phyloP scores from a whole-genome alignment of 345 rosid genomes.

The Sonneratia caseolaris region DNA sequence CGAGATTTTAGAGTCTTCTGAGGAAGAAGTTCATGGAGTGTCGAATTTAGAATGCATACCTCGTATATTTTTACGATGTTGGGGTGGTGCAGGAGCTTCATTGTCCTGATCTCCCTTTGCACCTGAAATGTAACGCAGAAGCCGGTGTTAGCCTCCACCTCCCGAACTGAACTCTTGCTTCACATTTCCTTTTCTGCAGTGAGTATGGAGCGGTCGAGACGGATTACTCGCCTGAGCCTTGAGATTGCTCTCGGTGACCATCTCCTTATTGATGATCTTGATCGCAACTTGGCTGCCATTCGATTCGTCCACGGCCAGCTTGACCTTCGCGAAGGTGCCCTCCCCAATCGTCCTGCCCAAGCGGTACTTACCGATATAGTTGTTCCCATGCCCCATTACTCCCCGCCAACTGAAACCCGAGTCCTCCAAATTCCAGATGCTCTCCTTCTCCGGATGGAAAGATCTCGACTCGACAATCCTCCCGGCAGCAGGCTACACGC shows the following conservation, averaged over 20 bases:
- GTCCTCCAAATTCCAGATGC: not conserved
- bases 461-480: not conserved
- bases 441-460: not conserved
- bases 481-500: not conserved
- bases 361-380: conserved; percentile 53
- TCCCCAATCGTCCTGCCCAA: conserved; percentile 71
- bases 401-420: no score
- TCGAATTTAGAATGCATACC: conserved; percentile 24
- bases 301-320: conserved; percentile 58
- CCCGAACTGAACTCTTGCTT: not conserved
- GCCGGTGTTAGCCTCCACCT: not conserved
- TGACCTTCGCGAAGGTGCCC: conserved; percentile 87
- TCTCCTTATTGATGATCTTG: conserved; percentile 66
- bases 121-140: conserved; percentile 33
- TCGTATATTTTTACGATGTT: conserved; percentile 67
- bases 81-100: conserved; percentile 85
- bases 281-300: conserved; percentile 50
- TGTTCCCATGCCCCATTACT: conserved; percentile 39
- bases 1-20: not conserved
- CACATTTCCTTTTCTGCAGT: not conserved
- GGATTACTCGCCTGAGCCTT: conserved; percentile 46
- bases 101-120: conserved; percentile 67
- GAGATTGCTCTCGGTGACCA: conserved; percentile 54
- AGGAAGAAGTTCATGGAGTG: not conserved
- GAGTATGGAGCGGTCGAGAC: not conserved